Evolutionary conservation across 257 asterid species (phyloP).

Genomic region (Jacaranda copaia): DNA sequence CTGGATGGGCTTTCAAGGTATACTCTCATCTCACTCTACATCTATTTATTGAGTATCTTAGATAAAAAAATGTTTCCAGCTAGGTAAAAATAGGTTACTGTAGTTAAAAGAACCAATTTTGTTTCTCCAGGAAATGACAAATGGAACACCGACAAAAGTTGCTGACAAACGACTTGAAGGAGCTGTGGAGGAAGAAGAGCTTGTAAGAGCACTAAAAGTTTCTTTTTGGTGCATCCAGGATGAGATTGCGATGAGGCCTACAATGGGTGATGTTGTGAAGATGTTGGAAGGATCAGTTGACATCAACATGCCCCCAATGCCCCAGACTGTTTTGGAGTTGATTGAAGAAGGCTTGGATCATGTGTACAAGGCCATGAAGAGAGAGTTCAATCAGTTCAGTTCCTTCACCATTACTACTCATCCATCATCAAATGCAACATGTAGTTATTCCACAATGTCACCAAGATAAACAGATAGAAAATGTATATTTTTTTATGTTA

Average conservation of each 20-base stretch:
- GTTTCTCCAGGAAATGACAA: constrained; percentile 62
- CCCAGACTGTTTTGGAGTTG: constrained; percentile 78
- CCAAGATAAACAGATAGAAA: constrained; percentile 59
- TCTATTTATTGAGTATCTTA: neutral
- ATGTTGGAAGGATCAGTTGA: constrained; percentile 84
- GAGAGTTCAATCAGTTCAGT: constrained; percentile 73
- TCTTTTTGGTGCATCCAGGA: constrained; percentile 97
- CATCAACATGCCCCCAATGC: constrained; percentile 79
- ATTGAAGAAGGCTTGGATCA: constrained; percentile 89
- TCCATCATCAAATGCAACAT: constrained; percentile 81
- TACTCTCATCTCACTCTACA: neutral
- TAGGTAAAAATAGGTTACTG: neutral
- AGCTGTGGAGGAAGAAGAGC: constrained; percentile 65
- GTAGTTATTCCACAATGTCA: constrained; percentile 84
- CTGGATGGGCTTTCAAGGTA: constrained; percentile 99
- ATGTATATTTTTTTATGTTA: neutral
- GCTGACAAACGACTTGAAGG: constrained; percentile 76
- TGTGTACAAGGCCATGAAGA: constrained; percentile 86
- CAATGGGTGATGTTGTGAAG: constrained; percentile 91
- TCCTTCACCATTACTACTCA: constrained; percentile 71
- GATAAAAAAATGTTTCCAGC: neutral
- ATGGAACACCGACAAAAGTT: constrained; percentile 58
- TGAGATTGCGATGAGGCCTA: constrained; percentile 75
- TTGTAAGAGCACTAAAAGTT: constrained; percentile 62
- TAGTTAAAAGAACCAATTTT: neutral